phyloP scores from a whole-genome alignment of 1,284 basidiomycete genomes.

The Entoloma clypeatum region DNA sequence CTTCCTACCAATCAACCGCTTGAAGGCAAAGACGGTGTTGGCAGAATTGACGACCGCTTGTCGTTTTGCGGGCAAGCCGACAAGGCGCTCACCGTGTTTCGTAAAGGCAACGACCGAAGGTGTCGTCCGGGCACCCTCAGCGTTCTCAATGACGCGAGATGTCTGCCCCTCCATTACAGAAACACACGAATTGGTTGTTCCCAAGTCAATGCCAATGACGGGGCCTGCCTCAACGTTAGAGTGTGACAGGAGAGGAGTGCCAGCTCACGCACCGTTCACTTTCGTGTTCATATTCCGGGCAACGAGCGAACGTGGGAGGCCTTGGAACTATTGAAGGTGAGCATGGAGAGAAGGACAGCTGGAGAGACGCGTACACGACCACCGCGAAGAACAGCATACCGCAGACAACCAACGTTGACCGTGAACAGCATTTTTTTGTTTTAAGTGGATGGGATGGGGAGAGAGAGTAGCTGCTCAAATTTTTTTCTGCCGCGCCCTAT shows the following conservation, averaged over 20 bases:
- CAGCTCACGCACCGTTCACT: slow-evolving; percentile 57
- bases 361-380: slow-evolving; percentile 48
- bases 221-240: slow-evolving; percentile 46
- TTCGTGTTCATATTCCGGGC: slow-evolving; percentile 83
- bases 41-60: slow-evolving; percentile 97
- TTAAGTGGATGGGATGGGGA: slow-evolving; percentile 39
- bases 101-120: slow-evolving; percentile 99
- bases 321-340: slow-evolving; percentile 34
- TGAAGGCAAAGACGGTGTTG: slow-evolving; percentile 95
- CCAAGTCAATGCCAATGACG: slow-evolving; percentile 82
- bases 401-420: slow-evolving; percentile 58
- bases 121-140: slow-evolving; percentile 96
- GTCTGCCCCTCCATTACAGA: slow-evolving; percentile 95
- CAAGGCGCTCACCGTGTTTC: slow-evolving; percentile 89
- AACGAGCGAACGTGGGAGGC: slow-evolving; percentile 64
- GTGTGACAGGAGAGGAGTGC: slow-evolving; percentile 10
- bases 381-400: slow-evolving; percentile 53
- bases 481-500: slow-evolving; percentile 42
- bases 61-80: slow-evolving; percentile 95
- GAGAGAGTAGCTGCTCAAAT: slow-evolving; percentile 35
- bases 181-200: slow-evolving; percentile 91
- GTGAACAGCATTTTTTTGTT: slow-evolving; percentile 68
- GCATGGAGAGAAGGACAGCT: background rate
- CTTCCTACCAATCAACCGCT: slow-evolving; percentile 94
- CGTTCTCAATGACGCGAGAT: slow-evolving; percentile 94